phyloP scores from a whole-genome alignment of 441 rosid genomes.

The Hura crepitans region DNA sequence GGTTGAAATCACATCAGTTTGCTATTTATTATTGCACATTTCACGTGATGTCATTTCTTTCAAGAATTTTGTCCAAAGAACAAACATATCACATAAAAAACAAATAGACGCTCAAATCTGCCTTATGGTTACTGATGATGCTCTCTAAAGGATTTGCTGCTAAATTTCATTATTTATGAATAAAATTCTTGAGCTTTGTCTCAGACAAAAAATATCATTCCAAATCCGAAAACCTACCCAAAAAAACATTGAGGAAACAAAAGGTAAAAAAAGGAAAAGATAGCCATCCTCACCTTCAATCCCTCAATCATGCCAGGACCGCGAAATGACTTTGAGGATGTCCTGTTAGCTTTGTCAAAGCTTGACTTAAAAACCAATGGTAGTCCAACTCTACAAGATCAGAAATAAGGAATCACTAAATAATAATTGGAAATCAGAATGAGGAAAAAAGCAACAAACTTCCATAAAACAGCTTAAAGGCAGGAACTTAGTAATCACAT shows the following conservation, averaged over 20 bases:
- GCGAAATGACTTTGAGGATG: conserved; percentile 82
- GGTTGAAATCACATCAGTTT: not conserved
- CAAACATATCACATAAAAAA: not conserved
- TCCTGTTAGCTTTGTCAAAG: conserved; percentile 89
- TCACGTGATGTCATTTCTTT: not conserved
- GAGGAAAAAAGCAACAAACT: not conserved
- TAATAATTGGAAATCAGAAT: conserved; percentile 8
- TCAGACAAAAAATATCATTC: not conserved
- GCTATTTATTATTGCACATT: not conserved
- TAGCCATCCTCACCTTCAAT: conserved; percentile 48
- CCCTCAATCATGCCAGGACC: conserved; percentile 90
- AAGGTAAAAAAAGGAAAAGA: not conserved
- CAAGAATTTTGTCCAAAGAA: not conserved
- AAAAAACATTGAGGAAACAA: not conserved
- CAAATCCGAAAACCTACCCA: not conserved
- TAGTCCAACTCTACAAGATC: conserved; percentile 56
- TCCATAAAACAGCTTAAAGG: not conserved
- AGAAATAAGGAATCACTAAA: not conserved
- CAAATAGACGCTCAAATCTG: not conserved
- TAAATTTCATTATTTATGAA: not conserved
- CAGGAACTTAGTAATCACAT: not conserved
- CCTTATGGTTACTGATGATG: not conserved
- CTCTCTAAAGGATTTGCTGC: not conserved
- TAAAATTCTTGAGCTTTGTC: not conserved
- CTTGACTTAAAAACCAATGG: conserved; percentile 88